phyloP scores from a whole-genome alignment of 371 early-diverging fungal species.

The Quaeritorhiza haematococci region DNA sequence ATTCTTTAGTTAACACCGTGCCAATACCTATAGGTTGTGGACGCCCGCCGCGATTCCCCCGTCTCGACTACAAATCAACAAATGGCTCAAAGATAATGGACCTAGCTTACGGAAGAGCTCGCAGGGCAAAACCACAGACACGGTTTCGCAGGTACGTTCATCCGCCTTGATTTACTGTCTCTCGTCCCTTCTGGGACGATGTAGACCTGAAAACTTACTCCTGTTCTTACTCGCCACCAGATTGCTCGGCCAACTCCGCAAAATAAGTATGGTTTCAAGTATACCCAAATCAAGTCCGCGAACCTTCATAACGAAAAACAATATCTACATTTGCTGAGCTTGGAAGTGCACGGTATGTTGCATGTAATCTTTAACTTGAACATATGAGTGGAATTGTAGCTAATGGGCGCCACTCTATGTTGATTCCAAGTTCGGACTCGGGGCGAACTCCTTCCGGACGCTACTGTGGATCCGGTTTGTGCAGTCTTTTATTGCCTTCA shows the following conservation, averaged over 20 bases:
- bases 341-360: conserved; percentile 33
- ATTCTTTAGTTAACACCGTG: too few species aligned
- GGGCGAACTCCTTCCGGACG: conserved; percentile 53
- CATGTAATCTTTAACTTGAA: too few species aligned
- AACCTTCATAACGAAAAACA: conserved; percentile 36
- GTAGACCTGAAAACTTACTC: too few species aligned
- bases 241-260: conserved; percentile 54
- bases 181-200: too few species aligned
- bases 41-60: conserved; percentile 32
- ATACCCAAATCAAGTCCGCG: conserved; percentile 37
- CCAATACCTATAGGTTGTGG: too few species aligned
- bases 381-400: too few species aligned
- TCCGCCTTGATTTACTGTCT: too few species aligned
- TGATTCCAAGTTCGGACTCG: conserved; percentile 32
- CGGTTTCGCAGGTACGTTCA: conserved; percentile 4
- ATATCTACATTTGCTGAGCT: conserved; percentile 33
- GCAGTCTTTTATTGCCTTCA: conserved; percentile 56
- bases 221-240: too few species aligned
- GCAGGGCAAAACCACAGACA: too few species aligned
- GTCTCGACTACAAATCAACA: conserved; percentile 11
- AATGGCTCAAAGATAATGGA: conserved; percentile 23
- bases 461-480: conserved; percentile 46
- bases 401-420: too few species aligned
- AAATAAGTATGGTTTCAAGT: conserved; percentile 59
- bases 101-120: too few species aligned